These are phyloP conservation scores for Spatholobus suberectus DNA, from an alignment of 306 rosid genomes.

Conservation along the genomic window DNA sequence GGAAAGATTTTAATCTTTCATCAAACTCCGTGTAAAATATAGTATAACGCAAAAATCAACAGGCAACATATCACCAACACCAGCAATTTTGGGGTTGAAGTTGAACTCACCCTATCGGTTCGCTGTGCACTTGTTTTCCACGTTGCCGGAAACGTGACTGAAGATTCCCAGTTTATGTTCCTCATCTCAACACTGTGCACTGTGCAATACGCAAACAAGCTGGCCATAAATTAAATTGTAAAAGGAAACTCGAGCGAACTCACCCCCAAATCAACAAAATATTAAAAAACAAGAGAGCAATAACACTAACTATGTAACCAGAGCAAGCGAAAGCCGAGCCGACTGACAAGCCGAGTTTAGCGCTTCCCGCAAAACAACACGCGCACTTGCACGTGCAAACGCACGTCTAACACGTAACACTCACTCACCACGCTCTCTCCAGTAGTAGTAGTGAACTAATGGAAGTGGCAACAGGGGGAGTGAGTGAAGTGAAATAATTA, in stretches of 20 bases:
- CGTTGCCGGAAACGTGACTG: not conserved
- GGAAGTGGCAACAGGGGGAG: conserved; percentile 5
- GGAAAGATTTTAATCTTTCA: not conserved
- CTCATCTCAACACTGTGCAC: not conserved
- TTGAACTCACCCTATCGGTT: not conserved
- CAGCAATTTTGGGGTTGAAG: not conserved
- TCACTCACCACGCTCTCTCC: not conserved
- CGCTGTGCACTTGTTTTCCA: not conserved
- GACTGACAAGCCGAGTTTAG: conserved; percentile 62
- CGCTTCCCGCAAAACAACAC: conserved; percentile 55
- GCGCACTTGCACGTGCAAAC: conserved; percentile 74
- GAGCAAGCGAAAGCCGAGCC: conserved; percentile 68
- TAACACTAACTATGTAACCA: not conserved
- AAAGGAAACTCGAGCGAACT: not conserved
- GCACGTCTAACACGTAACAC: conserved; percentile 41
- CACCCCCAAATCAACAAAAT: conserved; percentile 18
- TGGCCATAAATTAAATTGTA: not conserved
- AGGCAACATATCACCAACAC: not conserved
- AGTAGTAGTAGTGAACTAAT: not conserved
- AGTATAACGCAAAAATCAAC: not conserved
- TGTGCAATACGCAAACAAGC: not conserved
- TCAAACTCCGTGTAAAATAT: not conserved
- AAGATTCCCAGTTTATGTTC: not conserved
- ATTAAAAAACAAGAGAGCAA: not conserved
- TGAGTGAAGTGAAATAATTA: not conserved